These are phyloP conservation scores for Linnemannia exigua DNA, from an alignment of 192 early-diverging fungal species.

Conservation along the genomic window DNA sequence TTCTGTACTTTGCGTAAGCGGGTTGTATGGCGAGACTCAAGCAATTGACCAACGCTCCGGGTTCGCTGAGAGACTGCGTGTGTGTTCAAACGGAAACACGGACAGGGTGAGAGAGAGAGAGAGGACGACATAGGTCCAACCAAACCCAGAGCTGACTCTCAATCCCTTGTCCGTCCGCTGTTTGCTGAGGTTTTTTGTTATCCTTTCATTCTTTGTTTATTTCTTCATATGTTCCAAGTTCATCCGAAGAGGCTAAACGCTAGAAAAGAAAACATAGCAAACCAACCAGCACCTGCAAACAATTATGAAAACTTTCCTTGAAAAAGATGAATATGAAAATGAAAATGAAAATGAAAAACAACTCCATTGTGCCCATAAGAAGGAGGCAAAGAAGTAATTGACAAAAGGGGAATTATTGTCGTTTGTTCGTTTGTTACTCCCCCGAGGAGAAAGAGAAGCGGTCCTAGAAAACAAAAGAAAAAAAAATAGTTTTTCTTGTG, in stretches of 20 bases:
- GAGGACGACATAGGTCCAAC: neutral
- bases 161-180: neutral
- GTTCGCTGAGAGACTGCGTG: neutral
- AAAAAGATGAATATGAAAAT: neutral
- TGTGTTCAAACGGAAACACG: neutral
- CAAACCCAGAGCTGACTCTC: neutral
- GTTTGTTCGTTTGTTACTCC: neutral
- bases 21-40: neutral
- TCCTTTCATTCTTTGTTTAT: neutral
- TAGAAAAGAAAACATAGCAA: neutral
- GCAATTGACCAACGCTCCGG: neutral
- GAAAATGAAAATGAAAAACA: neutral
- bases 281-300: neutral
- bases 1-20: neutral
- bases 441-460: neutral
- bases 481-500: neutral
- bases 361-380: neutral
- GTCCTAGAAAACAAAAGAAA: neutral
- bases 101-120: neutral
- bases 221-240: neutral
- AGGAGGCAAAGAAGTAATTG: neutral
- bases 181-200: neutral
- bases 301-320: neutral
- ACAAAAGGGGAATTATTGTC: neutral
- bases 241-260: neutral